Conservation (phyloP, 805 yeast genomes). For the Kodamaea neixiangensis region DNA sequence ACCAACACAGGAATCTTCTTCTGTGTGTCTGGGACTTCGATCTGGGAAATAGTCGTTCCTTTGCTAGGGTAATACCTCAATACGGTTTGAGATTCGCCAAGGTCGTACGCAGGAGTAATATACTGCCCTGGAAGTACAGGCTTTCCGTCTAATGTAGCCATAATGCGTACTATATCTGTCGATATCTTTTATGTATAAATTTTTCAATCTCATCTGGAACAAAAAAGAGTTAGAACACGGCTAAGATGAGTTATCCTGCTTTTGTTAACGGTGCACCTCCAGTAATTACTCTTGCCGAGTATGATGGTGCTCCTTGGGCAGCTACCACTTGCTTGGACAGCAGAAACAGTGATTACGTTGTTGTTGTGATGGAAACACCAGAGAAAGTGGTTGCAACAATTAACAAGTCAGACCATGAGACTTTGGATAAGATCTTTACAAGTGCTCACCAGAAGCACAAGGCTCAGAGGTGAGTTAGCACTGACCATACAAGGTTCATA, state of each 20-base stretch:
- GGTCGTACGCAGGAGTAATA: constrained; percentile 56
- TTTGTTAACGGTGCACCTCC: constrained; percentile 50
- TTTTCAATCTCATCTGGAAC: not conserved
- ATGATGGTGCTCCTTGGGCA: constrained; percentile 57
- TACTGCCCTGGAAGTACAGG: constrained; percentile 70
- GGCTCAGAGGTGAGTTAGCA: constrained; percentile 12
- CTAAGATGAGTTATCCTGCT: constrained; percentile 35
- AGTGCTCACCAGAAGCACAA: constrained; percentile 42
- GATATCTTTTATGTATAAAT: not conserved
- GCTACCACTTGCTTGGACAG: constrained; percentile 50
- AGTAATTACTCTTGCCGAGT: constrained; percentile 44
- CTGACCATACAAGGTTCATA: no score
- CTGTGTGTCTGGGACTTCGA: constrained; percentile 37
- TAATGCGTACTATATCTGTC: not conserved
- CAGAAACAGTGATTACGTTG: constrained; percentile 36
- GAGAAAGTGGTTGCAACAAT: constrained; percentile 46
- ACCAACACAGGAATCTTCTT: constrained; percentile 45
- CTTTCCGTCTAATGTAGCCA: constrained; percentile 9
- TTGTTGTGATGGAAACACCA: constrained; percentile 48
- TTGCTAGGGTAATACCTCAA: constrained; percentile 59
- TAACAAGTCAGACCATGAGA: constrained; percentile 35
- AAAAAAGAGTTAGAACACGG: not conserved
- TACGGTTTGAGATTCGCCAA: constrained; percentile 25
- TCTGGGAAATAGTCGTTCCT: constrained; percentile 58
- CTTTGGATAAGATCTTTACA: constrained; percentile 45